Conservation (phyloP, 371 early-diverging fungal species). For the Blakeslea trispora region DNA sequence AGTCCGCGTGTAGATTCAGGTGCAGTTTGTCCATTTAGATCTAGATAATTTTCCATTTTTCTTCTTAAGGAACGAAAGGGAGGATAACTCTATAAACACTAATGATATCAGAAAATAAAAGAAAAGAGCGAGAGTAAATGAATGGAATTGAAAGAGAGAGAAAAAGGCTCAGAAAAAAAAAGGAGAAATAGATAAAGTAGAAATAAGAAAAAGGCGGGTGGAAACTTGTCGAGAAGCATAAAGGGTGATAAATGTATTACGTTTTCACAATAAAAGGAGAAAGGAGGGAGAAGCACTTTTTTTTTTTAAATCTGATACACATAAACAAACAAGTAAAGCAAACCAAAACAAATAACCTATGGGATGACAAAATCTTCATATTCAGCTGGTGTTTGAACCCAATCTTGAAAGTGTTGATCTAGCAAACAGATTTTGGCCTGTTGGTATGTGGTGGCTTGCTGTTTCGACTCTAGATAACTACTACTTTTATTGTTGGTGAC, state of each 20-base stretch:
- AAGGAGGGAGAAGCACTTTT: conserved; percentile 7
- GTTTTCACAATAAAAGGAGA: not conserved
- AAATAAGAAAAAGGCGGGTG: conserved; percentile 11
- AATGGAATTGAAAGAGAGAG: conserved; percentile 12
- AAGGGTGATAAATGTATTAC: not conserved
- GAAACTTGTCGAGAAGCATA: conserved; percentile 3
- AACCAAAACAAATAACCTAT: conserved; percentile 4
- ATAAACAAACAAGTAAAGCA: not conserved
- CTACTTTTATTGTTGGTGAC: no score
- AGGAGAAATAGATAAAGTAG: conserved; percentile 3
- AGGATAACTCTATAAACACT: not conserved
- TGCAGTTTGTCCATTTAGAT: conserved; percentile 51
- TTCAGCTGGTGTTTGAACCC: conserved; percentile 54
- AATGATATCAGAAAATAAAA: conserved; percentile 3
- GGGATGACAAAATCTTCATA: conserved; percentile 29
- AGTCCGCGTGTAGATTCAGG: conserved; percentile 56
- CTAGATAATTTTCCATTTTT: conserved; percentile 28
- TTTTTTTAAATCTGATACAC: conserved; percentile 1
- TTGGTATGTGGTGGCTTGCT: conserved; percentile 39
- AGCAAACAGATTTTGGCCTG: conserved; percentile 46
- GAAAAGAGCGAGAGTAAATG: conserved; percentile 3
- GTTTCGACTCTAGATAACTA: conserved; percentile 54
- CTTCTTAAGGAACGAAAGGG: not conserved
- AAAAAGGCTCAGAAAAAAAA: conserved; percentile 7
- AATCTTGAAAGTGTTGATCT: conserved; percentile 49